A percentile compares a stretch with the other conserved stretches of the same genome.
phyloP scores from a whole-genome alignment of 78 protist species.

The Dictyostelium purpureum region DNA sequence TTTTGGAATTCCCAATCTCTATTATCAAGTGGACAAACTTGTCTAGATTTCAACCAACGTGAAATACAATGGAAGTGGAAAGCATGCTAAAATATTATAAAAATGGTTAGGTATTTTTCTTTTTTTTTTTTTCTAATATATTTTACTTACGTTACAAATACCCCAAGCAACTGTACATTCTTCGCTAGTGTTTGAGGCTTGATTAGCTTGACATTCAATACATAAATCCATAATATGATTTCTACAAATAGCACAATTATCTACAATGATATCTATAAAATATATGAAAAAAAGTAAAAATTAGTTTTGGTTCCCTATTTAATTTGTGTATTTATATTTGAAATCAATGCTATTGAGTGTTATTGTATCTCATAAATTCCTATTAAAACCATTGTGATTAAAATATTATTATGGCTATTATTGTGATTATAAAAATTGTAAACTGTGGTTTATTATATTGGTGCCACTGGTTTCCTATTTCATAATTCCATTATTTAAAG shows the following conservation, averaged over 20 bases:
- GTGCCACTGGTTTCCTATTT: no score
- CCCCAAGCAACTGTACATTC: slow-evolving; percentile 99
- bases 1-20: slow-evolving; percentile 80
- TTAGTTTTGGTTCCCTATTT: background rate
- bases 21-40: slow-evolving; percentile 92
- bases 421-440: no score
- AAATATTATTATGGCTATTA: no score
- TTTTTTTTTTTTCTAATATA: background rate
- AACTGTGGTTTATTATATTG: no score
- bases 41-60: slow-evolving; percentile 97
- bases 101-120: background rate
- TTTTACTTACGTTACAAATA: slow-evolving; percentile 91
- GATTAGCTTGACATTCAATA: slow-evolving; percentile 98
- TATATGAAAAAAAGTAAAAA: background rate
- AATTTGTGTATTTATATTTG: no score
- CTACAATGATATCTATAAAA: slow-evolving; percentile 92
- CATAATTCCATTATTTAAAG: no score
- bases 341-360: no score
- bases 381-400: background rate
- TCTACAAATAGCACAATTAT: slow-evolving; percentile 98
- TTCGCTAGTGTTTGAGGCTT: slow-evolving; percentile 92
- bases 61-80: slow-evolving; percentile 99
- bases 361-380: no score
- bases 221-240: slow-evolving; percentile 98
- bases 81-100: slow-evolving; percentile 89